Base-by-base conservation (phyloP, 306 rosid genomes). In the Rosa rugosa region DNA sequence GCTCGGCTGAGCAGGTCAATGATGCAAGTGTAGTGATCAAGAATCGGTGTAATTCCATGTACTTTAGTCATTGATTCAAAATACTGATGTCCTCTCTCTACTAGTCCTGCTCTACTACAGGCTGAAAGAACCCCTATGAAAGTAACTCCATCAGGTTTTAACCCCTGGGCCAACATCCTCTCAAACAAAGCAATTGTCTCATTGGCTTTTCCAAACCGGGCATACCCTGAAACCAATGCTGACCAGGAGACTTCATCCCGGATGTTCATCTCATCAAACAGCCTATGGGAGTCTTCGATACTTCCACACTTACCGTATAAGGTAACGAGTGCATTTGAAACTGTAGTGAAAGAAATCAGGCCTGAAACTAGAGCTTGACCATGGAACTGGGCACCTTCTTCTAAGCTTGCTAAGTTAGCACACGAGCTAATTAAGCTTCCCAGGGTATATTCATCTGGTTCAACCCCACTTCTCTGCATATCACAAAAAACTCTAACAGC, bases 331-430 rank as follows among this genome's bases (percentile, higher is more conserved):
- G 97, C 95, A 86, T 94, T 94, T 60, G 93, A 91, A 85, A 94
- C 97, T 18, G 97, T 88, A 56, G 80, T 54, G 76, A 81, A 94
- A 45, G 89, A 82, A 73, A 88, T 83, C 75, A 94, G 79, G 16
- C 98, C 97, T 34, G 97, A 90, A 83, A 80, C 89, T 75, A 91
- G 82, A 74, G 98, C 97, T 54, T 79, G 92, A 17, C 85, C 88
- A 87, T 91, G 97, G 85, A 91, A 92, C 79, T 94, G 98, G 10
- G 93, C 90, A 73, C 98, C 98, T 87, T 94, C 98, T 83, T 94
- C 98, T 70, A 91, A 85, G 90, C 97, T 94, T 14, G 97, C 97
- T 34, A 94, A 93, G 88, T 94, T 94, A 54, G 93, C 97, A 71
- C 97, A 94, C 2, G 98, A 92, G 83, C 98, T 94, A 73, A 92